These are phyloP conservation scores for Tetradesmus obliquus DNA, from an alignment of 139 green algal species.

Conservation along the genomic window DNA sequence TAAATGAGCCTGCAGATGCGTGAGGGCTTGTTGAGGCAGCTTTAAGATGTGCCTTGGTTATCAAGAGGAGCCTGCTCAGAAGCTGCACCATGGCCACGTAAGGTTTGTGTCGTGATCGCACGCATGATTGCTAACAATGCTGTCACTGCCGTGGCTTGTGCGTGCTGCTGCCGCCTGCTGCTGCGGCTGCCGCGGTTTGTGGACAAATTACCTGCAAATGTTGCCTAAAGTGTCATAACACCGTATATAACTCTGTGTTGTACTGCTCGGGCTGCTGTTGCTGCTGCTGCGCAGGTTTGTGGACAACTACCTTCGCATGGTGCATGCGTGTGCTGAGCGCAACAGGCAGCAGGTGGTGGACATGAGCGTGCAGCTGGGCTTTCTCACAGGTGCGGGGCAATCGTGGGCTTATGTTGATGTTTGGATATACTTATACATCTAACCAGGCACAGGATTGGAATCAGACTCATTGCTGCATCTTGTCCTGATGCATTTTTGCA, in stretches of 20 bases:
- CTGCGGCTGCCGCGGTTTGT: conserved; percentile 61
- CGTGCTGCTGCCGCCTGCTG: background rate
- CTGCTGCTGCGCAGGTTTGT: conserved; percentile 63
- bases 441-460: background rate
- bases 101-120: too few species aligned
- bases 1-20: too few species aligned
- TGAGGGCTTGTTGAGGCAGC: too few species aligned
- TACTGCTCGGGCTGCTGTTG: background rate
- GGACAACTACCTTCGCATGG: conserved; percentile 94
- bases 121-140: background rate
- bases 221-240: background rate
- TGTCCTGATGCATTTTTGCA: background rate
- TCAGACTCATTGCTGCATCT: background rate
- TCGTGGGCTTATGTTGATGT: background rate
- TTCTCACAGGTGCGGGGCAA: conserved; percentile 84
- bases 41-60: too few species aligned
- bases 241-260: background rate
- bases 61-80: too few species aligned
- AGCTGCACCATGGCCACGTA: too few species aligned
- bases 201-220: conserved; percentile 93
- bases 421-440: background rate
- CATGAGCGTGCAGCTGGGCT: conserved; percentile 84
- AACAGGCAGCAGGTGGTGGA: conserved; percentile 79
- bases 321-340: conserved; percentile 85
- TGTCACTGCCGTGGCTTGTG: background rate